These are phyloP conservation scores for Populus euphratica DNA, from an alignment of 345 rosid genomes.

Conservation along the genomic window DNA sequence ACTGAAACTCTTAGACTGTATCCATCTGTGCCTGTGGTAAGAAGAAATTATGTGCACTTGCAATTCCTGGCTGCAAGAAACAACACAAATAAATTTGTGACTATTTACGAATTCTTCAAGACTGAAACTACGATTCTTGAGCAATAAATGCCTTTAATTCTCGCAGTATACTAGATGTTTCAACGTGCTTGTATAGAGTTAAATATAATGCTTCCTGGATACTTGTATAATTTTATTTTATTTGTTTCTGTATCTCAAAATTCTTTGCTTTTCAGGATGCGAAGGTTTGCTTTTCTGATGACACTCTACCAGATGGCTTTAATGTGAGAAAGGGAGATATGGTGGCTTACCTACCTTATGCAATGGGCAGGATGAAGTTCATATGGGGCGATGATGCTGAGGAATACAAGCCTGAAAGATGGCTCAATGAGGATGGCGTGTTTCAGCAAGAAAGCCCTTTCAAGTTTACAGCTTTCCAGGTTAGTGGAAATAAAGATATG, in stretches of 20 bases:
- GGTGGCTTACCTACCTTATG: conserved; percentile 26
- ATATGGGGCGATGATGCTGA: conserved; percentile 43
- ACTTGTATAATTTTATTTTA: neutral
- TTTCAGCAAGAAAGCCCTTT: conserved; percentile 36
- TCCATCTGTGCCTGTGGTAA: conserved; percentile 47
- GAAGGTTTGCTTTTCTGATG: conserved; percentile 7
- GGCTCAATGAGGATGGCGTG: conserved; percentile 39
- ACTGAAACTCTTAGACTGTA: conserved; percentile 42
- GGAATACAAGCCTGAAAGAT: conserved; percentile 37
- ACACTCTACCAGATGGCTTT: conserved; percentile 40
- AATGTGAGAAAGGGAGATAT: conserved; percentile 36
- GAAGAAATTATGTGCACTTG: too few species aligned
- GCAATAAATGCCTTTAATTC: too few species aligned
- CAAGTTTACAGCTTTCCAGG: conserved; percentile 43
- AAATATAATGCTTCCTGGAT: too few species aligned
- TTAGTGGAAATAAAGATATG: neutral
- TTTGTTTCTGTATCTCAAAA: neutral
- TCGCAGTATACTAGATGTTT: neutral
- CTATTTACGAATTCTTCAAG: too few species aligned
- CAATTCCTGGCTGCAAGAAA: too few species aligned
- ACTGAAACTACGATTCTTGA: too few species aligned
- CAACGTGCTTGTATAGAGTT: neutral
- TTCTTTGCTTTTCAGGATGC: conserved; percentile 34
- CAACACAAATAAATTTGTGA: too few species aligned
- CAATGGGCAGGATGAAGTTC: conserved; percentile 41